phyloP scores from a whole-genome alignment of 441 rosid species.

The Gossypium schwendimanii region DNA sequence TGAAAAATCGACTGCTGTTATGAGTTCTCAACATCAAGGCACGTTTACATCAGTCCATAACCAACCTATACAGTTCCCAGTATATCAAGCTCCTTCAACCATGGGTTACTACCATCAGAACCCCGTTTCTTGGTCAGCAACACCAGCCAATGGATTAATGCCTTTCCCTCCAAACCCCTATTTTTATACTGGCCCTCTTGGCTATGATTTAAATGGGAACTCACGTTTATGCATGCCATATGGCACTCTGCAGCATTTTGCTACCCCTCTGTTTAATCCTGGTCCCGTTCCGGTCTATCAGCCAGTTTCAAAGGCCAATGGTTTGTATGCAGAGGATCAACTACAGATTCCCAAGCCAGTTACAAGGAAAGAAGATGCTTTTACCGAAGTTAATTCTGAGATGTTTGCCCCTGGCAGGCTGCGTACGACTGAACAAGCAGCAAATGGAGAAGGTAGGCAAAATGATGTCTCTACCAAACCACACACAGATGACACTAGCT shows the following conservation, averaged over 20 bases:
- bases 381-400: constrained; percentile 27
- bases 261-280: constrained; percentile 41
- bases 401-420: constrained; percentile 17
- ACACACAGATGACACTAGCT: constrained; percentile 33
- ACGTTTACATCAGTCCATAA: constrained; percentile 39
- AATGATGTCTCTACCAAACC: constrained; percentile 25
- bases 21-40: constrained; percentile 52
- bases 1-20: constrained; percentile 26
- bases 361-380: constrained; percentile 19
- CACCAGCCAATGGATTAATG: constrained; percentile 56
- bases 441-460: constrained; percentile 28
- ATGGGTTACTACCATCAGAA: constrained; percentile 76
- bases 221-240: constrained; percentile 59
- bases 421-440: constrained; percentile 20
- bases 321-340: constrained; percentile 34
- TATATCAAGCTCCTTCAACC: constrained; percentile 60
- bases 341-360: constrained; percentile 27
- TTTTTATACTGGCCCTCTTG: constrained; percentile 50
- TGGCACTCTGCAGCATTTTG: constrained; percentile 45
- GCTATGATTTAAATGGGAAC: constrained; percentile 57
- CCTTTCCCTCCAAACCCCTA: constrained; percentile 54
- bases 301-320: constrained; percentile 42
- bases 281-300: constrained; percentile 50
- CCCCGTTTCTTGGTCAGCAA: constrained; percentile 71
- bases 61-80: constrained; percentile 51